Base-by-base conservation (phyloP, 768 basidiomycete species). In the Vararia minispora region DNA sequence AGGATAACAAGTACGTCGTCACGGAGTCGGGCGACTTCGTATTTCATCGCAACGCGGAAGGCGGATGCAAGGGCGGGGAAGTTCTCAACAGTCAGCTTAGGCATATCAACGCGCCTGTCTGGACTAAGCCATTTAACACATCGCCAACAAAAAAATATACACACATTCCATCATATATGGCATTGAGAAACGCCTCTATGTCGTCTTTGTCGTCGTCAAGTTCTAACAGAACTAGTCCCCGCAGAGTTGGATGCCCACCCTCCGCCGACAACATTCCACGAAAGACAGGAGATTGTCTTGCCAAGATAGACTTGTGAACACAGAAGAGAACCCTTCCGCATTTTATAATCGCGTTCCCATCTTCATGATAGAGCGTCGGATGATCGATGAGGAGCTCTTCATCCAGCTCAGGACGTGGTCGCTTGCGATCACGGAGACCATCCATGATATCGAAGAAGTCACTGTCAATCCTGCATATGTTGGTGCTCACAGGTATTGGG, bases 71-170 rank as follows among this genome's bases (percentile, higher is more conserved):
- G 0, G 28, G 35, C n/a, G 32, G 42, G 56, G 5, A 52, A 50
- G 31, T 47, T 39, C 23, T 32, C 41, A 3, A 35, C 28, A 13
- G 50, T 52, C 7, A 53, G 16, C 5, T 42, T 33, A 6, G 41
- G 36, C 12, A 49, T 41, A 23, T 52, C 48, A 25, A 50, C 26
- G 18, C 44, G 50, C 8, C 53, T 55, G 34, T n/a, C n/a, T n/a
- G n/a, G n/a, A n/a, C n/a, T n/a, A n/a, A n/a, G n/a, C n/a, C n/a
- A n/a, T n/a, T n/a, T n/a, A n/a, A n/a, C n/a, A n/a, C n/a, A n/a
- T n/a, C n/a, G n/a, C n/a, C n/a, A n/a, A n/a, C 4, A 11, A 28
- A 27, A 9, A 4, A 33, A 3, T 5, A 14, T 25, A 48, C 45
- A 46, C 36, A 49, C 48, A 46, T 16, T 16, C 48, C 37, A 21